Percentiles rank a stretch among this genome's conserved stretches.
Conservation (phyloP, 305 asterid species). For the Fraxinus platypoda region DNA sequence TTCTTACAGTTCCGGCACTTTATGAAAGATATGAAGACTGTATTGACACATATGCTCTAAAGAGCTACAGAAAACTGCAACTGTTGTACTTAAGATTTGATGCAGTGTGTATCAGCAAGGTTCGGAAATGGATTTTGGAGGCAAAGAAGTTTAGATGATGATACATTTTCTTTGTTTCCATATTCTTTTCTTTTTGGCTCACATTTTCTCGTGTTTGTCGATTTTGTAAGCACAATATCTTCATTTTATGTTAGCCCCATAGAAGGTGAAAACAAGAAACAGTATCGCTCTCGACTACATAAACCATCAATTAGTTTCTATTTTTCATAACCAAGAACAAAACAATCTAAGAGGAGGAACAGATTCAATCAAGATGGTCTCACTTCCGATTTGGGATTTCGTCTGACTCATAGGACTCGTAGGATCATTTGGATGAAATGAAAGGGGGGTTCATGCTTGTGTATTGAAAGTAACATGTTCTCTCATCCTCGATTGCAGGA, state of each 20-base stretch:
- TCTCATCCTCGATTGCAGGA: not conserved
- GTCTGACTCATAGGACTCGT: not conserved
- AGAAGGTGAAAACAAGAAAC: not conserved
- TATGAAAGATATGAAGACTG: constrained; percentile 68
- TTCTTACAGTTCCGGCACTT: constrained; percentile 71
- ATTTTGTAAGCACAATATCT: not conserved
- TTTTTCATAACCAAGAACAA: not conserved
- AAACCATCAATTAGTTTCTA: not conserved
- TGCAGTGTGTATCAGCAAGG: constrained; percentile 38
- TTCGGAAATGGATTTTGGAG: constrained; percentile 53
- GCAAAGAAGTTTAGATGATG: constrained; percentile 57
- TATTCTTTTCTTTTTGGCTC: not conserved
- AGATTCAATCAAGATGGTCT: not conserved
- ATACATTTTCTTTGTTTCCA: not conserved
- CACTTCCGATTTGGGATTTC: not conserved
- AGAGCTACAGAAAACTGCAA: constrained; percentile 40
- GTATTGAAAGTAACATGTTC: not conserved
- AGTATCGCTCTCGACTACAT: not conserved
- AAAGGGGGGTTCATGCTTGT: not conserved
- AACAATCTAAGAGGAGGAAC: not conserved
- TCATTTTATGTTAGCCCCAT: not conserved
- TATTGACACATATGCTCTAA: constrained; percentile 36
- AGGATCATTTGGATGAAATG: not conserved
- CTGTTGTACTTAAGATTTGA: constrained; percentile 42
- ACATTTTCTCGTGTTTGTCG: not conserved